These are phyloP conservation scores for Amylostereum chailletii DNA, from an alignment of 1,284 basidiomycete genomes.

Conservation along the genomic window DNA sequence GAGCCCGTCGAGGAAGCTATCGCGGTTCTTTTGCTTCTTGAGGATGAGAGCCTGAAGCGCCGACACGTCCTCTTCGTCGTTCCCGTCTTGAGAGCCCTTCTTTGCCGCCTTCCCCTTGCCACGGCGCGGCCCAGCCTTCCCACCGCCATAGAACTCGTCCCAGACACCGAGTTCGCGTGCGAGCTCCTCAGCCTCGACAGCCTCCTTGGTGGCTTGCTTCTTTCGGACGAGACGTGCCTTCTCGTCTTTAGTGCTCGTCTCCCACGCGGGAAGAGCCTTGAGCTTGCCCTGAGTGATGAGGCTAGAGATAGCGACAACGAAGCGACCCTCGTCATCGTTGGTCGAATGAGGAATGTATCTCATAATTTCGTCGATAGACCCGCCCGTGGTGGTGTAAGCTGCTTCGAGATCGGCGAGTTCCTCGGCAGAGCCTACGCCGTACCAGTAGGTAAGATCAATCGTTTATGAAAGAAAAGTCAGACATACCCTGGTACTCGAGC, in stretches of 20 bases:
- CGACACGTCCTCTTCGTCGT: conserved; percentile 42
- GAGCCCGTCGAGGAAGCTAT: conserved; percentile 67
- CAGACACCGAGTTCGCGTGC: conserved; percentile 89
- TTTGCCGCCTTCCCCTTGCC: conserved; percentile 47
- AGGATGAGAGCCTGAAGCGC: conserved; percentile 78
- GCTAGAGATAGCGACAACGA: conserved; percentile 61
- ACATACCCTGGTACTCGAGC: conserved; percentile 80
- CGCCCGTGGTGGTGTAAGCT: conserved; percentile 62
- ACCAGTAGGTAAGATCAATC: background rate
- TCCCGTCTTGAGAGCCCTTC: conserved; percentile 23
- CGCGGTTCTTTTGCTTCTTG: conserved; percentile 65
- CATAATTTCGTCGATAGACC: conserved; percentile 75
- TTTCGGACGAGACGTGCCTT: conserved; percentile 66
- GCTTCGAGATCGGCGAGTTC: conserved; percentile 71
- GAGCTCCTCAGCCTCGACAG: conserved; percentile 75
- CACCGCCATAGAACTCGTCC: conserved; percentile 90
- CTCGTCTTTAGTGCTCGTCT: conserved; percentile 62
- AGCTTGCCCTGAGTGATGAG: conserved; percentile 63
- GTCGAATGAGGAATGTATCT: conserved; percentile 79
- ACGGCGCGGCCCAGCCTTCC: conserved; percentile 59
- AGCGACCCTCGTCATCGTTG: conserved; percentile 74
- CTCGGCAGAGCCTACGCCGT: conserved; percentile 65
- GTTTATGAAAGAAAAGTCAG: background rate
- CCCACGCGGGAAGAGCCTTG: conserved; percentile 56
- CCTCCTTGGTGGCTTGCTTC: conserved; percentile 73